Evolutionary conservation across 73 alveolate genomes (phyloP).

Genomic region (Paramecium bursaria): DNA sequence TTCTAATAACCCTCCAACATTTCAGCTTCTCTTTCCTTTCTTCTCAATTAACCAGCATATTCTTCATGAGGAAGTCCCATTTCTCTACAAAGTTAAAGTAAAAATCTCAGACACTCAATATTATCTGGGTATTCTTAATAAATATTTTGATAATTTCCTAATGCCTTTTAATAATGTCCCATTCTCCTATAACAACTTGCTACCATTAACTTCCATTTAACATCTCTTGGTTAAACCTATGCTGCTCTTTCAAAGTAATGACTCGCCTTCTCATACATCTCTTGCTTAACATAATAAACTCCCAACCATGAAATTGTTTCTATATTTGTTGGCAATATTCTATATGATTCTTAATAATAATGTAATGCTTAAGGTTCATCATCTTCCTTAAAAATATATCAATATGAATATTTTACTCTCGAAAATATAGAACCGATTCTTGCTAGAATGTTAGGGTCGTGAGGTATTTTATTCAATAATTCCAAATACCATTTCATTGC

Average conservation of each 20-base stretch:
- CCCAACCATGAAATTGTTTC: constrained; percentile 97
- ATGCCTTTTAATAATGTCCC: constrained; percentile 72
- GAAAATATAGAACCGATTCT: constrained; percentile 92
- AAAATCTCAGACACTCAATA: constrained; percentile 83
- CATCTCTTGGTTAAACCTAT: constrained; percentile 96
- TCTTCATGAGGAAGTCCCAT: constrained; percentile 68
- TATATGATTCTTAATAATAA: constrained; percentile 97
- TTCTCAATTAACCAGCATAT: constrained; percentile 69
- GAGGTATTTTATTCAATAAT: constrained; percentile 90
- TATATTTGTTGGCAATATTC: constrained; percentile 93
- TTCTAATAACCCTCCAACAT: constrained; percentile 46
- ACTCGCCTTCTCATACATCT: constrained; percentile 96
- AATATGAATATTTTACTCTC: constrained; percentile 81
- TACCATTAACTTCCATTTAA: constrained; percentile 96
- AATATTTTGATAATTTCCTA: constrained; percentile 79
- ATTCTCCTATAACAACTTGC: constrained; percentile 97
- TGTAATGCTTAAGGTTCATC: constrained; percentile 93
- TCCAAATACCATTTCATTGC: constrained; percentile 97
- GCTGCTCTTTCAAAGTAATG: constrained; percentile 97
- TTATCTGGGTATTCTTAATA: constrained; percentile 89
- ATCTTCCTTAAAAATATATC: constrained; percentile 64
- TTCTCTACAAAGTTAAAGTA: constrained; percentile 58
- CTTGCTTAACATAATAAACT: constrained; percentile 91
- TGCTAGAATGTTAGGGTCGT: constrained; percentile 94
- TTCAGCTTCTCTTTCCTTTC: constrained; percentile 63